Base-by-base conservation (phyloP, 768 basidiomycete species). In the Candolleomyces aberdarensis region DNA sequence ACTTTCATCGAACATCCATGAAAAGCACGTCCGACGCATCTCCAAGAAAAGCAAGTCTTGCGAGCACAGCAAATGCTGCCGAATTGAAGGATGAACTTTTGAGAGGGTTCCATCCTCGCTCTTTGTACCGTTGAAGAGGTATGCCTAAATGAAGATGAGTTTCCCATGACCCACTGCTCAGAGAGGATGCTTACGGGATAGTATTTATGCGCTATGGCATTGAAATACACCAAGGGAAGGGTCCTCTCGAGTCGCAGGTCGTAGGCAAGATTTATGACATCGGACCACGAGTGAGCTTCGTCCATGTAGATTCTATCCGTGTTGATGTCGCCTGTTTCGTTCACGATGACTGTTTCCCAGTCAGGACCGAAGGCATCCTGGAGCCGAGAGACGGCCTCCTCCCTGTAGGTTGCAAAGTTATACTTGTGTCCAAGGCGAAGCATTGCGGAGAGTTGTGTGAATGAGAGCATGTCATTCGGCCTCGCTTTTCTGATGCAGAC, bases 341-440 rank as follows among this genome's bases (percentile, higher is more conserved):
- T 54, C 11, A 54, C 20, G 7, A 54, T 20, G 32, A 32, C 20
- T 14, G 52, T 54, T 11, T 54, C 52, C 52, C 52, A 54, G 52
- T 39, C 32, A 14, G 52, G 17, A 10, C 52, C 52, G 32, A 54
- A 54, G 11, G 52, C 52, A 32, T 54, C 52, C 17, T 31, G 10
- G 32, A 54, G 29, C 4, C 52, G 11, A 14, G 19, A 22, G 26
- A 54, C 5, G 8, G 52, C 52, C 32, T 54, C 52, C 8, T 31
- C 31, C 15, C 31, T 22, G 32, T 54, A 54, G 14, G 32, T n/a
- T 31, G 14, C 32, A 29, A 54, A 53, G 52, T 31, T 31, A 31
- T 54, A 54, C 32, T 54, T 54, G 32, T 54, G 52, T 2, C 52
- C 52, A 5, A 54, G 52, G 26, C 52, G 52, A 39, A 54, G 52